Evolutionary conservation across 345 rosid species (phyloP).

Genomic region (Anastatica hierochuntica): DNA sequence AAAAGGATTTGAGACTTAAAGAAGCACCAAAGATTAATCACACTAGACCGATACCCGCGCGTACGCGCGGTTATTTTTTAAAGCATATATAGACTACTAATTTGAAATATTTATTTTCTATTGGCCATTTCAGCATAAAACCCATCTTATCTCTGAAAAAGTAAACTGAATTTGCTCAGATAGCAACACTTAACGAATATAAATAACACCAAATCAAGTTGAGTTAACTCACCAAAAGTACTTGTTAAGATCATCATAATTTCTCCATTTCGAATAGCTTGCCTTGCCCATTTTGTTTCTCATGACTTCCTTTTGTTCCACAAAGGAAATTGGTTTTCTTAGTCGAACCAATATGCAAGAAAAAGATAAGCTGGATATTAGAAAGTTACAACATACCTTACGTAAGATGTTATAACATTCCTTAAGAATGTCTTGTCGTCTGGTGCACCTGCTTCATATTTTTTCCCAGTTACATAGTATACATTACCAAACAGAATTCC

Average conservation of each 20-base stretch:
- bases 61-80: too few species aligned
- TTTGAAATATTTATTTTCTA: too few species aligned
- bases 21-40: too few species aligned
- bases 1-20: too few species aligned
- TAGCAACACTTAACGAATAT: neutral
- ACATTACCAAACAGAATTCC: conserved; percentile 45
- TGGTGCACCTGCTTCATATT: conserved; percentile 32
- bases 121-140: conserved; percentile 65
- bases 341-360: conserved; percentile 2
- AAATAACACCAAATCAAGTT: conserved; percentile 1
- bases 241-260: conserved; percentile 94
- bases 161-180: conserved; percentile 7
- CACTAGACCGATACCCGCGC: too few species aligned
- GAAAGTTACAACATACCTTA: conserved; percentile 40
- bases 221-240: conserved; percentile 71
- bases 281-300: conserved; percentile 76
- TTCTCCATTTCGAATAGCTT: conserved; percentile 96
- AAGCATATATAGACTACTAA: too few species aligned
- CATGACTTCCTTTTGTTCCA: conserved; percentile 55
- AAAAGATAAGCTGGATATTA: neutral
- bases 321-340: conserved; percentile 11
- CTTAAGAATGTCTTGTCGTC: conserved; percentile 78
- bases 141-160: conserved; percentile 60
- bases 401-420: conserved; percentile 54
- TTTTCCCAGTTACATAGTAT: conserved; percentile 45